phyloP scores from a whole-genome alignment of 345 rosid species.

The Eucalyptus guilfoylei region DNA sequence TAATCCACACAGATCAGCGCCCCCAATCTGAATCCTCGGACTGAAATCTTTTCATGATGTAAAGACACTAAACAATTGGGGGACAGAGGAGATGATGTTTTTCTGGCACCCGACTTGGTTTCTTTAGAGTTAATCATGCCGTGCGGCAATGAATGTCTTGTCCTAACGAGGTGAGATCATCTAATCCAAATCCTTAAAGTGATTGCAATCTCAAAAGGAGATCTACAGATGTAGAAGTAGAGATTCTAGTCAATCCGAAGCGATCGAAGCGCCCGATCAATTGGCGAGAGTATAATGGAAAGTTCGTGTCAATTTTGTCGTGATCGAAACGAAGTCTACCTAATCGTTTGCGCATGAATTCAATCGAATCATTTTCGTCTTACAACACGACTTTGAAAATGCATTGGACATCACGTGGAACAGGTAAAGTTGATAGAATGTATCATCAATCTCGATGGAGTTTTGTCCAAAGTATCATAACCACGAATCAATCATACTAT shows the following conservation, averaged over 20 bases:
- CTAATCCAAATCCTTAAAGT: background rate
- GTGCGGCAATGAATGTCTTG: background rate
- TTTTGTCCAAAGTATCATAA: background rate
- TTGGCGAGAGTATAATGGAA: background rate
- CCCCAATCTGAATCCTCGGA: background rate
- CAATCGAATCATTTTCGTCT: background rate
- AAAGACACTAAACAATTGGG: background rate
- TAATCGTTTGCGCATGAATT: too few relatives aligned
- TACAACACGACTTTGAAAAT: background rate
- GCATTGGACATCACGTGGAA: fast-evolving
- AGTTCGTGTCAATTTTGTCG: background rate
- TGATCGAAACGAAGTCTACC: background rate
- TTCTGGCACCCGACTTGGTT: background rate
- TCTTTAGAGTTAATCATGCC: background rate
- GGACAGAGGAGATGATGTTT: background rate
- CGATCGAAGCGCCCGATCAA: background rate
- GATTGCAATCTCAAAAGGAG: background rate
- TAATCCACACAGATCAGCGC: background rate
- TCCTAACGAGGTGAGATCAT: background rate
- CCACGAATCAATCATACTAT: fast-evolving
- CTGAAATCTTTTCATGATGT: background rate
- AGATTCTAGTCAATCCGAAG: background rate
- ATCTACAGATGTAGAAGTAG: background rate
- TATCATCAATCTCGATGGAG: background rate
- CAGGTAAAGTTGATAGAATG: background rate